phyloP scores from a whole-genome alignment of 495 filamentous ascomycete species.

The Aspergillus haitiensis region DNA sequence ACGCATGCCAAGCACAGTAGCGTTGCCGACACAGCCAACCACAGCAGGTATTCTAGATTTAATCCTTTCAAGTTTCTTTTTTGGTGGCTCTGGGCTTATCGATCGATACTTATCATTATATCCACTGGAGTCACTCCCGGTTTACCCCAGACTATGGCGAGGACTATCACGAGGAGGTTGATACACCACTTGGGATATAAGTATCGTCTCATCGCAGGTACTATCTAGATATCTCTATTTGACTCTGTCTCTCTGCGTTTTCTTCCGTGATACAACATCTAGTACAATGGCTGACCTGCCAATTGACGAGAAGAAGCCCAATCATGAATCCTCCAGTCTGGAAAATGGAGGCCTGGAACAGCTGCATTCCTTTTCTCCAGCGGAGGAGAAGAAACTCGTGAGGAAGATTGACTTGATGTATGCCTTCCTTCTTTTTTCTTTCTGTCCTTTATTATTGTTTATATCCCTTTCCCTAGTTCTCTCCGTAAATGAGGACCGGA shows the following conservation, averaged over 20 bases:
- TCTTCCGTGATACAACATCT: too few relatives aligned
- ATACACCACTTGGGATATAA: too few relatives aligned
- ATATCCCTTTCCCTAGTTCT: neutral
- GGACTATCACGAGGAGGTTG: too few relatives aligned
- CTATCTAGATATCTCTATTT: too few relatives aligned
- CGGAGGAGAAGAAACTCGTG: slow-evolving; percentile 27
- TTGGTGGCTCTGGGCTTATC: too few relatives aligned
- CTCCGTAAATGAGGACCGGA: neutral
- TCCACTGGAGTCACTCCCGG: too few relatives aligned
- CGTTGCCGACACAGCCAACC: slow-evolving; percentile 33
- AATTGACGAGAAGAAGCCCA: neutral
- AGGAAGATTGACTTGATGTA: slow-evolving; percentile 29
- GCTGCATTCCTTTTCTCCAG: slow-evolving; percentile 18
- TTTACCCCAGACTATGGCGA: too few relatives aligned
- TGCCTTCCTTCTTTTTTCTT: neutral
- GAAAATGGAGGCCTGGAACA: slow-evolving; percentile 2
- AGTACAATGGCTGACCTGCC: too few relatives aligned
- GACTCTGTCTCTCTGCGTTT: too few relatives aligned
- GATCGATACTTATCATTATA: too few relatives aligned
- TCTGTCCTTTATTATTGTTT: neutral
- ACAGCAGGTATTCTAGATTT: neutral
- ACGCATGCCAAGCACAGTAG: slow-evolving; percentile 14
- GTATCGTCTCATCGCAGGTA: too few relatives aligned
- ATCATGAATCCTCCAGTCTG: neutral
- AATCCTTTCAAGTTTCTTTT: neutral